These are phyloP conservation scores for Picea glauca DNA, from an alignment of 75 land plant genomes.

Conservation along the genomic window DNA sequence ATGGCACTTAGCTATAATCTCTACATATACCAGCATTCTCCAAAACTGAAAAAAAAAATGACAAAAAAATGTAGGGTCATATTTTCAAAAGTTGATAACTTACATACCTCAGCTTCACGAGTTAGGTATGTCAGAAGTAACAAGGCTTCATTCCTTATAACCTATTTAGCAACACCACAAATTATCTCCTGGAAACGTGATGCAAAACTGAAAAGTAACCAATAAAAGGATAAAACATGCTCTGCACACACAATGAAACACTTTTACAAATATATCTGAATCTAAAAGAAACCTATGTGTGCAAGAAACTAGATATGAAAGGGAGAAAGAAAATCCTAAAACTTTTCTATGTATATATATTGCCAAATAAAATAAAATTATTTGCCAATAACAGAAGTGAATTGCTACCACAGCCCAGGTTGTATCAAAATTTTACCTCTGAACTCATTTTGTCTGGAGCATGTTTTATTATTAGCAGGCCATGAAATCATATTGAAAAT, in stretches of 20 bases:
- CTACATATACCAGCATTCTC: not conserved
- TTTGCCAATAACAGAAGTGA: too few species aligned
- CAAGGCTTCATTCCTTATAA: constrained; percentile 94
- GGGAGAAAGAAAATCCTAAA: too few species aligned
- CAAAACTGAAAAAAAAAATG: not conserved
- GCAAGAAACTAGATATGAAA: not conserved
- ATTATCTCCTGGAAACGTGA: not conserved
- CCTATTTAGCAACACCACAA: constrained; percentile 37
- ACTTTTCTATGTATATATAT: too few species aligned
- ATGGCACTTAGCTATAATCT: not conserved
- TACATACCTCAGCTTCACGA: constrained; percentile 89
- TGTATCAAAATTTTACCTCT: too few species aligned
- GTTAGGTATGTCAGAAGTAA: constrained; percentile 87
- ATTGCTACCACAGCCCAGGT: too few species aligned
- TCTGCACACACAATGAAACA: not conserved
- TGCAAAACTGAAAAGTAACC: not conserved
- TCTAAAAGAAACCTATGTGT: not conserved
- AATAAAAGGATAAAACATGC: not conserved
- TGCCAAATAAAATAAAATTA: too few species aligned
- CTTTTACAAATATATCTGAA: not conserved
- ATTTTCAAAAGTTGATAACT: not conserved
- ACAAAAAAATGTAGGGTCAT: not conserved
- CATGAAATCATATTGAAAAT: too few species aligned
- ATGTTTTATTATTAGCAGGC: too few species aligned
- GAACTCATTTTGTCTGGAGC: too few species aligned